Evolutionary conservation across 805 yeast species (phyloP).

Genomic region (Ogataea allantospora): DNA sequence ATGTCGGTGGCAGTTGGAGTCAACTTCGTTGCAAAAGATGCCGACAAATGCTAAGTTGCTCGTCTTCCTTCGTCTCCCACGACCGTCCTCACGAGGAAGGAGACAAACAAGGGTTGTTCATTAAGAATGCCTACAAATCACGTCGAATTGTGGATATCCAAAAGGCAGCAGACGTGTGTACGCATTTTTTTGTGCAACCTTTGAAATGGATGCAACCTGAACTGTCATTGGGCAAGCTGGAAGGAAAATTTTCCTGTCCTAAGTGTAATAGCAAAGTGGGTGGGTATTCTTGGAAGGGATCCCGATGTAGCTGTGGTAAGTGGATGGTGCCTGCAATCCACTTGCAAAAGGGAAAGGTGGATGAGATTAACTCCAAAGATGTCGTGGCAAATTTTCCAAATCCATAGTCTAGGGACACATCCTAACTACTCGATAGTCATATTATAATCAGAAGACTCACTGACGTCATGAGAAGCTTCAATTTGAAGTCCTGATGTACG

Average conservation of each 20-base stretch:
- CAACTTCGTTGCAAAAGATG: constrained; percentile 77
- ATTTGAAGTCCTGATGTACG: constrained; percentile 16
- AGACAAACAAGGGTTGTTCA: constrained; percentile 64
- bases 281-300: constrained; percentile 91
- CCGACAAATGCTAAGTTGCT: constrained; percentile 64
- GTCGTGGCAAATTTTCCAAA: no score
- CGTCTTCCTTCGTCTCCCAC: constrained; percentile 62
- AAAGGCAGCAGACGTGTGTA: constrained; percentile 62
- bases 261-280: constrained; percentile 85
- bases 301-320: constrained; percentile 89
- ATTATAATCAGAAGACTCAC: constrained; percentile 28
- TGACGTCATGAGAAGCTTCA: constrained; percentile 14
- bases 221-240: constrained; percentile 68
- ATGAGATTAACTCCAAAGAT: constrained; percentile 44
- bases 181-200: constrained; percentile 88
- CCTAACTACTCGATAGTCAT: constrained; percentile 32
- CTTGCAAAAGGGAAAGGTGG: constrained; percentile 77
- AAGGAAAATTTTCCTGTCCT: constrained; percentile 85
- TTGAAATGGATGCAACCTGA: constrained; percentile 88
- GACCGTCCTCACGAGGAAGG: constrained; percentile 56
- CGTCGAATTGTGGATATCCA: constrained; percentile 57
- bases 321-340: constrained; percentile 95
- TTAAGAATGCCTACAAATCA: constrained; percentile 60
- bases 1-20: constrained; percentile 1
- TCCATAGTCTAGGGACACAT: no score